These are phyloP conservation scores for Serendipita sp. DNA, from an alignment of 768 basidiomycete species.

Conservation along the genomic window DNA sequence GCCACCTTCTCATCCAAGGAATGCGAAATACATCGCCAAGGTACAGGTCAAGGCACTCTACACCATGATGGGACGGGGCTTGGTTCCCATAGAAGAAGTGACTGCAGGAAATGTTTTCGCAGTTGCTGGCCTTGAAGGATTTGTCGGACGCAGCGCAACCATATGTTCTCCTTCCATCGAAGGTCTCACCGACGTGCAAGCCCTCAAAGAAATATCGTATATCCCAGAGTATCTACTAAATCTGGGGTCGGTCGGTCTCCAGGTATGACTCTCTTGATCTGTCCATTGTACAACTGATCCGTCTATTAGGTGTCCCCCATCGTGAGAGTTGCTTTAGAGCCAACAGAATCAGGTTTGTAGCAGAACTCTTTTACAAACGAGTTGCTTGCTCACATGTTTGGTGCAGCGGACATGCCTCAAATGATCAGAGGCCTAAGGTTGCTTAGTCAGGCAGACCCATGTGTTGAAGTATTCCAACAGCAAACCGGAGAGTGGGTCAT, in stretches of 20 bases:
- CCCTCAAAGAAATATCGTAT: conserved; percentile 17
- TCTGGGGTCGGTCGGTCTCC: conserved; percentile 52
- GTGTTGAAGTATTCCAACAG: conserved; percentile 94
- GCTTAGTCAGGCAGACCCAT: conserved; percentile 89
- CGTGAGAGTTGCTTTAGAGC: conserved; percentile 88
- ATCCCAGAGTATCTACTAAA: conserved; percentile 42
- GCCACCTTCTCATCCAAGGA: conserved; percentile 47
- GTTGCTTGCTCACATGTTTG: too few species aligned
- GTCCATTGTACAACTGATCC: background rate
- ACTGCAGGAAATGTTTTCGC: conserved; percentile 92
- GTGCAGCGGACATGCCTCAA: conserved; percentile 62
- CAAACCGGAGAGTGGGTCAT: conserved; percentile 97
- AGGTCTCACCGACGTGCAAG: conserved; percentile 15
- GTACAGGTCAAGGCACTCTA: conserved; percentile 67
- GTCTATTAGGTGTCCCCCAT: conserved; percentile 60
- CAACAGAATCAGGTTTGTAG: conserved; percentile 28
- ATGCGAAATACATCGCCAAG: conserved; percentile 44
- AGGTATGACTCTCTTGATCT: conserved; percentile 19
- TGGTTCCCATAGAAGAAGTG: conserved; percentile 70
- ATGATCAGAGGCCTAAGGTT: conserved; percentile 75
- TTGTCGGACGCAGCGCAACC: conserved; percentile 82
- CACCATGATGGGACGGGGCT: conserved; percentile 94
- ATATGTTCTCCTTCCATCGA: conserved; percentile 50
- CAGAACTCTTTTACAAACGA: too few species aligned
- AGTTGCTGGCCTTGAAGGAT: conserved; percentile 74